Percentiles rank a stretch among this genome's conserved stretches.
These are phyloP conservation scores for Cercospora sp. DNA, from an alignment of 2,329 filamentous ascomycete genomes.

Conservation along the genomic window DNA sequence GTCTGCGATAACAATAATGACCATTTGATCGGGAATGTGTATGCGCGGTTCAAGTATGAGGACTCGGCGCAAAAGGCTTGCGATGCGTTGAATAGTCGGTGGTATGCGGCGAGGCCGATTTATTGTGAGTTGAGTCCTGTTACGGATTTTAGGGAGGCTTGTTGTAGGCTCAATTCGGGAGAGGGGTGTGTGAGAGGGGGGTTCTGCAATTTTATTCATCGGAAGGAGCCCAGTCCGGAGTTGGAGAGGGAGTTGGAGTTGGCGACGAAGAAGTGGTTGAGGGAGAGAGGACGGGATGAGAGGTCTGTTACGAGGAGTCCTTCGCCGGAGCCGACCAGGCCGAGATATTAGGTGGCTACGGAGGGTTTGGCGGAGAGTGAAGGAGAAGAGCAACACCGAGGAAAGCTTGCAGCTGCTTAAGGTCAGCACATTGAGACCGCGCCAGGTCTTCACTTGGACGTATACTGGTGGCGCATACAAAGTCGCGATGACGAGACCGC, in stretches of 20 bases:
- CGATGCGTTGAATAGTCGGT: conserved; percentile 88
- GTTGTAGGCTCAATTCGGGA: conserved; percentile 88
- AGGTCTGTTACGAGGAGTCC: conserved; percentile 80
- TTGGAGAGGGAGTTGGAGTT: conserved; percentile 84
- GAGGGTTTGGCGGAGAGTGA: background rate
- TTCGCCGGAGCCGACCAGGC: conserved; percentile 78
- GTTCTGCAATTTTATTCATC: conserved; percentile 99
- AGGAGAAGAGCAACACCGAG: background rate
- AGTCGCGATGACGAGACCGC: background rate
- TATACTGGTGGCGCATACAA: background rate
- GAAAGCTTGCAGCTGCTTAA: background rate
- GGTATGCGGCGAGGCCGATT: conserved; percentile 95
- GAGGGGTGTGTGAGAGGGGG: conserved; percentile 94
- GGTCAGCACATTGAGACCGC: background rate
- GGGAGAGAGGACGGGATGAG: conserved; percentile 77
- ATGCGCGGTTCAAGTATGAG: conserved; percentile 99
- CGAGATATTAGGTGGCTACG: conserved; percentile 47
- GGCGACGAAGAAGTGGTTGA: conserved; percentile 94
- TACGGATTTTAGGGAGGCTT: conserved; percentile 97
- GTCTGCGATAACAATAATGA: conserved; percentile 99
- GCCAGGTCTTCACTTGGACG: background rate
- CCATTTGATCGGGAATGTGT: conserved; percentile 97
- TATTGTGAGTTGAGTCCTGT: conserved; percentile 98
- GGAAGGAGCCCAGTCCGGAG: conserved; percentile 89
- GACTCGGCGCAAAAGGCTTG: conserved; percentile 90